Evolutionary conservation across 768 basidiomycete genomes (phyloP).

Genomic region (Leccinum imitatum): DNA sequence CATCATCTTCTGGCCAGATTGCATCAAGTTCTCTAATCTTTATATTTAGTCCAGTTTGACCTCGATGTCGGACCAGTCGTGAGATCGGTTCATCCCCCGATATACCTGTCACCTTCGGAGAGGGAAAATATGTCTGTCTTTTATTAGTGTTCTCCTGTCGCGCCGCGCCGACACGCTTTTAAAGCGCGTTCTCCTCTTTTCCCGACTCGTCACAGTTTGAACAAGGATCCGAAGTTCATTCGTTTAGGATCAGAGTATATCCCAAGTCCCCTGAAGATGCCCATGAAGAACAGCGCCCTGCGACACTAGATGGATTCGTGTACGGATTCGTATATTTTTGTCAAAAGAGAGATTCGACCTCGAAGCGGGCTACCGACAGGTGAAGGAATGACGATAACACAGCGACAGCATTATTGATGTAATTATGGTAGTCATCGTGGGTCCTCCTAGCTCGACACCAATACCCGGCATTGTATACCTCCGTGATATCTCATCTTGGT

Average conservation of each 20-base stretch:
- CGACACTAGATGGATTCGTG: constrained; percentile 60
- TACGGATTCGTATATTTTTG: constrained; percentile 81
- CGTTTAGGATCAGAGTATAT: constrained; percentile 76
- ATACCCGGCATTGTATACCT: constrained; percentile 82
- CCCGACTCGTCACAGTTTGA: constrained; percentile 87
- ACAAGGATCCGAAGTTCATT: constrained; percentile 81
- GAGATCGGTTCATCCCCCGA: constrained; percentile 64
- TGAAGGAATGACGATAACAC: constrained; percentile 23
- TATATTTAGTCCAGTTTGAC: constrained; percentile 76
- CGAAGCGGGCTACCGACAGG: constrained; percentile 81
- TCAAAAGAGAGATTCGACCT: constrained; percentile 60
- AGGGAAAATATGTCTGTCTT: constrained; percentile 72
- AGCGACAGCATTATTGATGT: not conserved
- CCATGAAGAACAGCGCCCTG: constrained; percentile 33
- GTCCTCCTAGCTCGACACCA: constrained; percentile 79
- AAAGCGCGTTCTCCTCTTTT: constrained; percentile 88
- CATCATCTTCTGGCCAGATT: not conserved
- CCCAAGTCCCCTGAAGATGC: constrained; percentile 18
- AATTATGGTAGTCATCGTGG: constrained; percentile 39
- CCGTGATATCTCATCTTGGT: constrained; percentile 64
- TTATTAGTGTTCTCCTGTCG: not conserved
- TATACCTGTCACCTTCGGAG: constrained; percentile 63
- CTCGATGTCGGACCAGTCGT: constrained; percentile 83
- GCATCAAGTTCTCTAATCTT: not conserved
- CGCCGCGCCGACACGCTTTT: constrained; percentile 6